Base-by-base conservation (phyloP, 1,139 yeast species). In the Blastobotrys elegans region DNA sequence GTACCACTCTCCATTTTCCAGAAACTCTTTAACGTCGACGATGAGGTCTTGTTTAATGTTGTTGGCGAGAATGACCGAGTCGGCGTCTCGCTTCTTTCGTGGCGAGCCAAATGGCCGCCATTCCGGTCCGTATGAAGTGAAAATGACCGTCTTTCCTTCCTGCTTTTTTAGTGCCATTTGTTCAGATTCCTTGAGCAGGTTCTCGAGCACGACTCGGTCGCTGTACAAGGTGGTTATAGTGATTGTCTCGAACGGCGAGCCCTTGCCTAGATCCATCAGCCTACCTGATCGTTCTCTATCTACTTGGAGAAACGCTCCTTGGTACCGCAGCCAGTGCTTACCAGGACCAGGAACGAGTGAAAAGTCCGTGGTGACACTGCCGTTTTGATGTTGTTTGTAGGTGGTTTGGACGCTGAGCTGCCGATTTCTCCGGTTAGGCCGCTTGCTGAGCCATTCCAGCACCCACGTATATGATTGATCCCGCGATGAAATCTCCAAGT, bases 31-130 rank as follows among this genome's bases (percentile, higher is more conserved):
- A 1, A 92, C 90, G 60, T 92, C 99, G 1, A 62, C 61, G 3
- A 86, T 65, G 21, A 92, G 78, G 14, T 66, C 60, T 50, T 83
- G 85, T 54, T 82, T 80, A 41, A 92, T 71, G 1, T 88, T 92
- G 32, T 75, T 65, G 62, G 89, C 97, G 50, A 92, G 71, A 34
- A 92, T 82, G 14, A 92, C 99, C 13, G 95, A 85, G 4, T 86
- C 92, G 33, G 90, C 68, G 43, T 83, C 71, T 59, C 99, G 75
- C 67, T 92, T 90, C 57, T 83, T 83, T 55, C 97, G 75, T 1
- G 99, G 97, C 62, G 85, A 94, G 1, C 99, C 99, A 70, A 92
- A 92, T 2, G 96, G 96, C 58, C 98, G 75, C 99, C 99, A 92
- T 62, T 92, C 99, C 13, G 96, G 96, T 1, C 97, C 98, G 86